Evolutionary conservation across 1,284 basidiomycete species (phyloP), one percentile per base, ranked within the genome.

Genomic region (Ceratobasidium sp.): DNA sequence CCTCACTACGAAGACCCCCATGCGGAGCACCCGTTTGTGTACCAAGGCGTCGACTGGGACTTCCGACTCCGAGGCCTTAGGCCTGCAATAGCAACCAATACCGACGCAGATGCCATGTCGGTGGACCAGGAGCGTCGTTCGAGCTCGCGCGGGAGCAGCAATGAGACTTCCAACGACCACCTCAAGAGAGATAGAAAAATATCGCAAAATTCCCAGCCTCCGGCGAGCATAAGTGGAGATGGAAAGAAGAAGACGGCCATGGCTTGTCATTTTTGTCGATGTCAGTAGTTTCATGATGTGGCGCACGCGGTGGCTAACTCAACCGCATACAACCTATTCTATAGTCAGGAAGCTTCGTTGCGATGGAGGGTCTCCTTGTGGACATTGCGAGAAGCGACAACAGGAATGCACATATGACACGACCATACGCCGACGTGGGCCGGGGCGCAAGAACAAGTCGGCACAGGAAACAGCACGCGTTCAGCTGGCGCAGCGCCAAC

Each of bases 211-310:
- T 16, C 14, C 6, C 41, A 28, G 12, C 10, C 50, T 5, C 34
- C 48, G 14, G 64, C 43, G 23, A 52, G n/a, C 8, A 2, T 30
- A 9, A 45, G n/a, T 21, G 43, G 52, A 3, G 55, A 73, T 18
- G 71, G 61, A 30, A 53, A 53, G 34, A 74, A 64, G 34, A 74
- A 74, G 60, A 58, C 71, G 12, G 52, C 39, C 16, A 74, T 74
- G 73, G 73, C 73, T 10, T 74, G 73, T 36, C 73, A 74, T 26
- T 74, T 74, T 34, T 74, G 73, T 60, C 58, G 73, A 65, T 70
- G 73, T 74, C 36, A 65, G 73, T 71, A n/a, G 50, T 72, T 41
- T 9, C 16, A 43, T 14, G 53, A 18, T 6, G 41, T 36, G 41
- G n/a, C 23, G 23, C n/a, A 43, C 8, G 16, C 30, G 14, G 16